Evolutionary conservation across 768 basidiomycete genomes (phyloP).

Genomic region (Tulasnella sp.): DNA sequence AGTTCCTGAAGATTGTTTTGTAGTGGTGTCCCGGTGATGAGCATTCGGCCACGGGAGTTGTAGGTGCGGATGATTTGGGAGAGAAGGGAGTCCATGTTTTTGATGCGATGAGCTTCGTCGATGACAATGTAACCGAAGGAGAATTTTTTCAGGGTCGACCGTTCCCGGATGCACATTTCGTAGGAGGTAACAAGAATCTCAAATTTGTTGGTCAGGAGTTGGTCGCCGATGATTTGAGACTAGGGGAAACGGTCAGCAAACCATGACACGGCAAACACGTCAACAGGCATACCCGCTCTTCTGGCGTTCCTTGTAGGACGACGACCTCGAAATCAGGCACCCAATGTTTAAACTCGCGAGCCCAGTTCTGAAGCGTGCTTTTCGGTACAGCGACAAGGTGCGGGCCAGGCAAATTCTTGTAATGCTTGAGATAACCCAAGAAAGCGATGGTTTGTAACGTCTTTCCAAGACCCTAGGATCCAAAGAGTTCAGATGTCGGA

Average conservation of each 20-base stretch:
- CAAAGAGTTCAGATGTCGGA: no score
- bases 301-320: conserved; percentile 73
- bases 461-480: conserved; percentile 79
- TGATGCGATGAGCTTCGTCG: conserved; percentile 98
- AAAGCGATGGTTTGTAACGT: conserved; percentile 97
- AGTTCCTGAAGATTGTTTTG: conserved; percentile 97
- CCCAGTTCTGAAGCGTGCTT: conserved; percentile 95
- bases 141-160: conserved; percentile 83
- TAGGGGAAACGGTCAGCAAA: not conserved
- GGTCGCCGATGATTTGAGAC: conserved; percentile 28
- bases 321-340: conserved; percentile 76
- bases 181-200: conserved; percentile 94
- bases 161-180: conserved; percentile 94
- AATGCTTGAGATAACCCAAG: conserved; percentile 85
- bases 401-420: conserved; percentile 60
- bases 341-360: conserved; percentile 85
- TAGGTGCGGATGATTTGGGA: conserved; percentile 90
- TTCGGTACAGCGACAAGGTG: conserved; percentile 98
- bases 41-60: conserved; percentile 70
- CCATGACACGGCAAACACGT: not conserved
- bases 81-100: conserved; percentile 94
- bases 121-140: conserved; percentile 97
- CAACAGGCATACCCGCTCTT: conserved; percentile 53
- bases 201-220: conserved; percentile 80
- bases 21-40: conserved; percentile 94